phyloP scores from a whole-genome alignment of 148 eudicot genomes.

The Drosera capensis region DNA sequence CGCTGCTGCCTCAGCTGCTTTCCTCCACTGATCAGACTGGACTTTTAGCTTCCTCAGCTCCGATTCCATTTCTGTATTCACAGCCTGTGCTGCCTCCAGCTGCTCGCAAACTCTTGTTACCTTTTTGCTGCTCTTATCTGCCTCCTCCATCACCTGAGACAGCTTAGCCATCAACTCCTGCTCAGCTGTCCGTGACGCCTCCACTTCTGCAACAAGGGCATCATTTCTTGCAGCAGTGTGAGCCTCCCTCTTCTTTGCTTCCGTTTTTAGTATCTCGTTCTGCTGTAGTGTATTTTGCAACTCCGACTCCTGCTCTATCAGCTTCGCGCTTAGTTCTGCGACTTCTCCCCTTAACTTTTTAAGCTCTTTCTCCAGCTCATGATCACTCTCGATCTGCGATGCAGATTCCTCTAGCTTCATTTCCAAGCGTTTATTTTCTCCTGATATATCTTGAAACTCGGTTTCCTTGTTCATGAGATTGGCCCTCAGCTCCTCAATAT shows the following conservation, averaged over 20 bases:
- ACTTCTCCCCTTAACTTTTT: conserved; percentile 18
- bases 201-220: conserved; percentile 19
- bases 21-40: conserved; percentile 96
- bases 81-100: conserved; percentile 27
- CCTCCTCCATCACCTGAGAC: conserved; percentile 35
- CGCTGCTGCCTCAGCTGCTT: conserved; percentile 92
- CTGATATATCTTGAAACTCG: conserved; percentile 54
- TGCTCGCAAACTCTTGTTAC: conserved; percentile 32
- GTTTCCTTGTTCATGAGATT: conserved; percentile 82
- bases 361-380: conserved; percentile 32
- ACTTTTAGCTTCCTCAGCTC: conserved; percentile 87
- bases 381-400: conserved; percentile 18
- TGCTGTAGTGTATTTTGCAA: conserved; percentile 28
- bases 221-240: conserved; percentile 12
- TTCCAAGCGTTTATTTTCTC: conserved; percentile 46
- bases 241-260: conserved; percentile 25
- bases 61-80: conserved; percentile 35
- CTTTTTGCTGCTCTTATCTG: conserved; percentile 36
- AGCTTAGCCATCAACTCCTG: conserved; percentile 36
- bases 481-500: conserved; percentile 52
- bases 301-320: conserved; percentile 49
- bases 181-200: conserved; percentile 39
- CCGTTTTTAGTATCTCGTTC: conserved; percentile 41
- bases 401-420: conserved; percentile 23
- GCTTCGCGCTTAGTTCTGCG: conserved; percentile 25